A percentile compares a stretch with the other conserved stretches of the same genome.
Evolutionary conservation across 2,329 filamentous ascomycete species (phyloP).

Genomic region (Camillea tinctor): DNA sequence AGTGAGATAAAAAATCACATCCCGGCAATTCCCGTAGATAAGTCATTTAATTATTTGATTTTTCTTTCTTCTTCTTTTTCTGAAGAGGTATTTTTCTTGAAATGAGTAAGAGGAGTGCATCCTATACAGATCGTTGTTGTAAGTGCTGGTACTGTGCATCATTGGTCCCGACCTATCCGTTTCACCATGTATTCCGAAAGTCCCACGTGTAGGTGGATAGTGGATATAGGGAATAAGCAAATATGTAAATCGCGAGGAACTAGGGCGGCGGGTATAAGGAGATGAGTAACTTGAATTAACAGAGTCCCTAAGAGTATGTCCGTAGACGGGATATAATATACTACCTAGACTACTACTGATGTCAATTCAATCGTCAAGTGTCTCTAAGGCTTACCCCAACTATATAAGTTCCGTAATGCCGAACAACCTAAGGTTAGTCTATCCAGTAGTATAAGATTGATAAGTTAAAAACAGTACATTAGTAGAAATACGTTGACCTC

Average conservation of each 20-base stretch:
- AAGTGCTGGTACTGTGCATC: not conserved
- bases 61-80: not conserved
- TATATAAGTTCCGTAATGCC: no score
- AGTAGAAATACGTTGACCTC: constrained; percentile 9
- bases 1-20: not conserved
- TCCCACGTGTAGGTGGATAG: no score
- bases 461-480: not conserved
- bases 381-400: no score
- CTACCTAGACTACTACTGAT: no score
- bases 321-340: no score
- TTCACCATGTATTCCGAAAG: not conserved
- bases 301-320: no score
- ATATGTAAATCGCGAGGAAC: not conserved
- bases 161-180: not conserved
- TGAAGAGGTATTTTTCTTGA: not conserved
- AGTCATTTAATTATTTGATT: not conserved
- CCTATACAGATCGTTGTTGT: not conserved
- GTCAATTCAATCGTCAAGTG: no score
- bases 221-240: not conserved
- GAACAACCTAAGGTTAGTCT: no score
- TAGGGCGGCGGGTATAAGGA: no score
- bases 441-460: not conserved
- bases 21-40: not conserved
- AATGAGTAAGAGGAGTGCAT: not conserved
- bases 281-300: no score